phyloP scores from a whole-genome alignment of 1,139 yeast genomes.

The Citeromyces hawaiiensis region DNA sequence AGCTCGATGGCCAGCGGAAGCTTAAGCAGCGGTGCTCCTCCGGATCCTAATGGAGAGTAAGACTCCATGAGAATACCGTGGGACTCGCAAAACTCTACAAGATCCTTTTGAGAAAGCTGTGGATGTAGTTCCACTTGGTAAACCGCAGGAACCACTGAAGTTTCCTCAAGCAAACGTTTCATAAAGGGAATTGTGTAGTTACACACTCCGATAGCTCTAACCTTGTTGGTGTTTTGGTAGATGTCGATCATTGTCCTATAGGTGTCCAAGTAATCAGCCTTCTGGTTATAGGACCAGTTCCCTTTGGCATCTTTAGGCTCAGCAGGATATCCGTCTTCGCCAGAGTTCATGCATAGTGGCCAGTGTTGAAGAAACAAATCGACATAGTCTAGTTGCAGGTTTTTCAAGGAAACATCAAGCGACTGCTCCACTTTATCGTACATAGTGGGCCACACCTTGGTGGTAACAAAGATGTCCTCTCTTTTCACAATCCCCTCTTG shows the following conservation, averaged over 20 bases:
- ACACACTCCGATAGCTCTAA: slow-evolving; percentile 64
- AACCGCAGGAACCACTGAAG: slow-evolving; percentile 46
- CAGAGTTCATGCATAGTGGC: slow-evolving; percentile 51
- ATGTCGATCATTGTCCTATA: slow-evolving; percentile 36
- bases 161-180: slow-evolving; percentile 33
- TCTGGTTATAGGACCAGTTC: slow-evolving; percentile 19
- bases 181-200: slow-evolving; percentile 48
- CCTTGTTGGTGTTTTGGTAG: slow-evolving; percentile 44
- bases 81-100: slow-evolving; percentile 35
- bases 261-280: slow-evolving; percentile 38
- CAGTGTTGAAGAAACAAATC: slow-evolving; percentile 81
- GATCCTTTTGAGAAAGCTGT: slow-evolving; percentile 50
- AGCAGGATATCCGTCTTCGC: slow-evolving; percentile 19
- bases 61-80: slow-evolving; percentile 55
- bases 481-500: slow-evolving; percentile 27
- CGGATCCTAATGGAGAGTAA: slow-evolving; percentile 66
- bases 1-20: slow-evolving; percentile 32
- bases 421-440: slow-evolving; percentile 47
- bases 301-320: slow-evolving; percentile 16
- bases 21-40: slow-evolving; percentile 44
- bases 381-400: slow-evolving; percentile 65
- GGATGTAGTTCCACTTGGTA: slow-evolving; percentile 74
- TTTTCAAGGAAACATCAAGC: slow-evolving; percentile 46
- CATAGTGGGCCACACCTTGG: slow-evolving; percentile 35
- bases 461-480: slow-evolving; percentile 31